Base-by-base conservation (phyloP, 2,329 filamentous ascomycete genomes). In the Cordyceps tenuipes region DNA sequence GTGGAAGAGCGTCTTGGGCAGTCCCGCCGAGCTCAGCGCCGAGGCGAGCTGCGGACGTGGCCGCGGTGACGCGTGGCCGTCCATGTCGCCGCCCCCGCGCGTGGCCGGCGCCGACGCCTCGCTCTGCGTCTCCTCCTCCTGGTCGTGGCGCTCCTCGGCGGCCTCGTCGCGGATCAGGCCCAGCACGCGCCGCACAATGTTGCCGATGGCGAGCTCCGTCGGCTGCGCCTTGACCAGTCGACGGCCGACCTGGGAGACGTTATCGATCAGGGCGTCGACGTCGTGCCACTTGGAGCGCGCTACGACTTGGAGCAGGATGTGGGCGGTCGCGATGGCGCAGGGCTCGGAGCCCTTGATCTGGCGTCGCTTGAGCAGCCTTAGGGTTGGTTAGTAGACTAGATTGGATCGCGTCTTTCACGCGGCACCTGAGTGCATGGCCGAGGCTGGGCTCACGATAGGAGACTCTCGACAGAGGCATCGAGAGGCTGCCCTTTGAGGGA, bases 131-230 rank as follows among this genome's bases (percentile, higher is more conserved):
- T 90, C 87, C 70, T 82, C 87, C 41, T 72, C 73, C 58, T 66
- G 74, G 61, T 86, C 85, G 62, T 89, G 89, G 61, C 87, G 79
- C 66, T 91, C 88, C 67, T 95, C 90, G 66, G 90, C 87, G 44
- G 90, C 89, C 69, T 97, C 92, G 69, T 97, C 92, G 56, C 94
- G 86, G 64, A 99, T 94, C 64, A 99, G 81, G 48, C 91, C 90
- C 43, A 99, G 78, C 2, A 97, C 89, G 63, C 94, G 86, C 62
- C 92, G 86, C 51, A 97, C 90, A 66, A 99, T 92, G 69, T 99
- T 99, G 57, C 91, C 93, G 49, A 97, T 91, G 5, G 91, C 90
- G 66, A 96, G 87, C 76, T 97, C 94, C 62, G 88, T 84, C 17
- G 93, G 93, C 68, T 96, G 91, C 8, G 94, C 92, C 59, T 88